Conservation (phyloP, 2,329 filamentous ascomycete species). For the Aureobasidium sp. region DNA sequence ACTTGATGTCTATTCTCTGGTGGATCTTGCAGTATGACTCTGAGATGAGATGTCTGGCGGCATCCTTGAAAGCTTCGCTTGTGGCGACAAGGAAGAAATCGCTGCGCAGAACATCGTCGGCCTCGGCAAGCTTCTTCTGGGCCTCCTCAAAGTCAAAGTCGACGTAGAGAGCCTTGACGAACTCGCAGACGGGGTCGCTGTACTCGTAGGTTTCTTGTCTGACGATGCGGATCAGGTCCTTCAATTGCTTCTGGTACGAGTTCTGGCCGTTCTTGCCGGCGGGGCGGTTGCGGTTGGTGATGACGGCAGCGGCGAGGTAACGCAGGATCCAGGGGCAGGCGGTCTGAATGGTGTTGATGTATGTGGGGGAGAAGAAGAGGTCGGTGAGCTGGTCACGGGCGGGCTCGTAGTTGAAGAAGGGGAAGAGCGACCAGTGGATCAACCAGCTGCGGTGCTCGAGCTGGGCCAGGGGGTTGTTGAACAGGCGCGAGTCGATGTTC, state of each 20-base stretch:
- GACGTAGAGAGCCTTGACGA: slow-evolving; percentile 91
- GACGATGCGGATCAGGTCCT: slow-evolving; percentile 91
- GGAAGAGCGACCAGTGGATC: slow-evolving; percentile 97
- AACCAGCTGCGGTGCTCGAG: slow-evolving; percentile 95
- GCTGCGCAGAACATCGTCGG: slow-evolving; percentile 80
- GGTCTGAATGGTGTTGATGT: slow-evolving; percentile 99
- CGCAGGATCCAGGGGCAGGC: slow-evolving; percentile 93
- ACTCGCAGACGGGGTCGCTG: slow-evolving; percentile 88
- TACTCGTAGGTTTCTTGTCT: slow-evolving; percentile 98
- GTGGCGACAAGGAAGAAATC: slow-evolving; percentile 92
- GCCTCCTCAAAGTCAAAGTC: slow-evolving; percentile 97
- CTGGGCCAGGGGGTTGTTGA: slow-evolving; percentile 92
- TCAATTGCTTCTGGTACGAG: slow-evolving; percentile 97
- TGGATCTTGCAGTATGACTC: slow-evolving; percentile 99
- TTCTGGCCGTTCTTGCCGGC: slow-evolving; percentile 88
- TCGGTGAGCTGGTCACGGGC: slow-evolving; percentile 88
- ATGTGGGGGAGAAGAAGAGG: slow-evolving; percentile 91
- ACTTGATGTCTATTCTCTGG: slow-evolving; percentile 94
- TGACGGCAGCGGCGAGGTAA: slow-evolving; percentile 88
- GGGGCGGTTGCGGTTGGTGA: slow-evolving; percentile 65
- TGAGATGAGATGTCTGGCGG: slow-evolving; percentile 90
- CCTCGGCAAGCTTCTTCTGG: slow-evolving; percentile 74
- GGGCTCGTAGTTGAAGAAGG: slow-evolving; percentile 94
- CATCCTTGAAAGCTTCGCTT: slow-evolving; percentile 84
- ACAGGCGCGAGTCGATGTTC: slow-evolving; percentile 85